These are phyloP conservation scores for Hammondia hammondi DNA, from an alignment of 169 alveolate species.

Conservation along the genomic window DNA sequence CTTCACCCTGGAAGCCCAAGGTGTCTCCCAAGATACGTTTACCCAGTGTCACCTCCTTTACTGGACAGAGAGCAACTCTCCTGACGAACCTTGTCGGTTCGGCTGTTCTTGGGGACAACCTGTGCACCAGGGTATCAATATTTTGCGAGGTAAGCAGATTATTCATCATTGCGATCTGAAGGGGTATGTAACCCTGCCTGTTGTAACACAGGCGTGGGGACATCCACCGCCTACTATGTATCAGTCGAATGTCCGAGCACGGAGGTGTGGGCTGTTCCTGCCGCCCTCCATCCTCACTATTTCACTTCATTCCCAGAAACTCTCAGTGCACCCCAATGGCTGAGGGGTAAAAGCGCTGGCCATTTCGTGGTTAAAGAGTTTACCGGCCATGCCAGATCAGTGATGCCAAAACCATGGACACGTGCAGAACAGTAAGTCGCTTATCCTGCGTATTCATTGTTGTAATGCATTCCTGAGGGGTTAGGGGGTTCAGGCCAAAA, in stretches of 20 bases:
- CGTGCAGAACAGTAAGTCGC: not conserved
- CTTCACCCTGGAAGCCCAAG: not conserved
- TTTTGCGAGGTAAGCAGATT: not conserved
- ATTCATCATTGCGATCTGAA: not conserved
- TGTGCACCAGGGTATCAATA: constrained; percentile 1
- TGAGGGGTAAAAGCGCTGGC: not conserved
- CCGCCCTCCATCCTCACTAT: not conserved
- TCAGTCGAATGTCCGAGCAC: not conserved
- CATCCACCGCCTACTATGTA: not conserved
- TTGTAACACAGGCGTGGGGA: not conserved
- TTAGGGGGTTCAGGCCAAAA: not conserved
- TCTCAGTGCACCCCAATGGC: not conserved
- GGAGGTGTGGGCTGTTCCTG: not conserved
- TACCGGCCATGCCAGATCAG: not conserved
- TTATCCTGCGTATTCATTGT: not conserved
- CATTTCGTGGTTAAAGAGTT: not conserved
- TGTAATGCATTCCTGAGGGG: not conserved
- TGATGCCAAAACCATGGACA: not conserved
- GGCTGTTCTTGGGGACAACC: not conserved
- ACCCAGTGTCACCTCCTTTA: not conserved
- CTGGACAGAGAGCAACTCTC: not conserved
- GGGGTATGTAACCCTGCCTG: not conserved
- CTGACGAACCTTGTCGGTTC: not conserved
- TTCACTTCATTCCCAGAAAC: not conserved
- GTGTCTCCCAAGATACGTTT: not conserved